These are phyloP conservation scores for Drechslerella dactyloides DNA, from an alignment of 2,329 filamentous ascomycete genomes.

Conservation along the genomic window DNA sequence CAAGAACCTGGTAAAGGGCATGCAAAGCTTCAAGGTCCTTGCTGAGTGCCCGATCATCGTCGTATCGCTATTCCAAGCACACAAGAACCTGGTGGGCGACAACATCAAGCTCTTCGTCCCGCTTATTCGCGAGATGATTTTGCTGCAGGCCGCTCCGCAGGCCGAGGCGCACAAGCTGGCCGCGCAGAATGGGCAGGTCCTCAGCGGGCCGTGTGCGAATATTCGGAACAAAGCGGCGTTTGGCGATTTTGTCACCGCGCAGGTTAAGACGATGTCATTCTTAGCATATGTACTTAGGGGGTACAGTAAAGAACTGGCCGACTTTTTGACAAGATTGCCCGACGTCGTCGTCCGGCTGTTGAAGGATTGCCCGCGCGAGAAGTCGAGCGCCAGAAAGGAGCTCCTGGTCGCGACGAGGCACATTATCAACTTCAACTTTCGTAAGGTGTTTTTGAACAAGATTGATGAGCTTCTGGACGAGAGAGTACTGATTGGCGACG, in stretches of 20 bases:
- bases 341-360: slow-evolving; percentile 88
- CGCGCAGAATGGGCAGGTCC: slow-evolving; percentile 76
- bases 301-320: slow-evolving; percentile 82
- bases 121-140: slow-evolving; percentile 85
- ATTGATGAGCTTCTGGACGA: slow-evolving; percentile 96
- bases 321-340: slow-evolving; percentile 85
- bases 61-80: slow-evolving; percentile 95
- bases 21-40: slow-evolving; percentile 98
- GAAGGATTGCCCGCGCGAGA: slow-evolving; percentile 92
- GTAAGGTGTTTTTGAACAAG: slow-evolving; percentile 90
- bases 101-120: slow-evolving; percentile 94
- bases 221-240: slow-evolving; percentile 95
- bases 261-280: slow-evolving; percentile 98
- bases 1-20: slow-evolving; percentile 83
- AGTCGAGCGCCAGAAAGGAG: slow-evolving; percentile 91
- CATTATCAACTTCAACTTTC: slow-evolving; percentile 98
- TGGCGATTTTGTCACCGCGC: slow-evolving; percentile 95
- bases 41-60: slow-evolving; percentile 99
- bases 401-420: slow-evolving; percentile 94
- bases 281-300: slow-evolving; percentile 88
- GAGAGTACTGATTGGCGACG: slow-evolving; percentile 90
- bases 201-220: slow-evolving; percentile 88
- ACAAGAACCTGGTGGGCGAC: slow-evolving; percentile 75
- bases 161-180: slow-evolving; percentile 89
- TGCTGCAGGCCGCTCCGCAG: slow-evolving; percentile 89